Evolutionary conservation across 805 yeast genomes (phyloP), one percentile per base, ranked within the genome.

Genomic region (Komagataella ulmi): DNA sequence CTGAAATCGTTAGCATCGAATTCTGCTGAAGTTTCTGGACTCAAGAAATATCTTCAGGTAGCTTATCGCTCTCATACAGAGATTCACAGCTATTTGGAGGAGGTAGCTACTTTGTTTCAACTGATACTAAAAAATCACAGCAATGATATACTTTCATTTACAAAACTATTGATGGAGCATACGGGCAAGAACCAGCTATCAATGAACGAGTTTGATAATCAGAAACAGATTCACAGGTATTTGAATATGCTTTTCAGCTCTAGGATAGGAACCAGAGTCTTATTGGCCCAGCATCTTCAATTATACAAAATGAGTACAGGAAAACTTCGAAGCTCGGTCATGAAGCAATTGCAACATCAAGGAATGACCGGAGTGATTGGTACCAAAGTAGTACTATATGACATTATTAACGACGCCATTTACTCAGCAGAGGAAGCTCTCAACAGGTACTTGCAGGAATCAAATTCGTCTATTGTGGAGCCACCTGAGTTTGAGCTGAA

Each of bases 361-460:
- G 48, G 48, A 23, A 46, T 46, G 48, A 23, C 24, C 36, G 48
- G 48, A 2, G 23, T 46, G 5, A 46, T 46, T n/a, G 48, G 48
- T 8, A 46, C 48, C 17, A 17, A 19, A 6, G 48, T 46, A 23
- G 17, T 17, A n/a, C 17, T 46, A 7, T 17, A 17, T 17, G 48
- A 46, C 23, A 24, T 46, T 23, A 19, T 46, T 6, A 19, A 46
- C 10, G 48, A 46, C 48, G 48, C 48, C 17, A 24, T 46, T n/a
- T 17, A 23, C 17, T 23, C 48, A n/a, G 48, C 48, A 19, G 48
- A 46, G 36, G 48, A 17, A 6, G 21, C 48, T 3, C 48, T 18
- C 40, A 30, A 30, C 40, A 30, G 40, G 8, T 30, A 30, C 40
- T 30, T 30, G 40, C 40, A 30, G 40, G 40, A 30, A n/a, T 30